phyloP scores from a whole-genome alignment of 1,139 yeast genomes.

The Protomyces lactucae-debilis region DNA sequence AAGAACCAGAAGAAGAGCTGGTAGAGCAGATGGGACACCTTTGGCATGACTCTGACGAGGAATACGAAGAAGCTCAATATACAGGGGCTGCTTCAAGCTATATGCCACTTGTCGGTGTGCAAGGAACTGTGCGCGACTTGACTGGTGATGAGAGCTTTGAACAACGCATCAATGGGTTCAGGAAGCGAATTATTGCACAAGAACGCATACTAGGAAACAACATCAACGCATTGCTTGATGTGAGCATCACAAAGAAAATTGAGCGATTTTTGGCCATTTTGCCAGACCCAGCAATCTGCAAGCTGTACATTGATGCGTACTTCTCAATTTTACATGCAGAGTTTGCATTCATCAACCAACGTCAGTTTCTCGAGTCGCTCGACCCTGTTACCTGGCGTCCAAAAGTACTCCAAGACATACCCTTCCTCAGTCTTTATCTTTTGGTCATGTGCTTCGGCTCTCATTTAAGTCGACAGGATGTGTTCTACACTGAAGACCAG shows the following conservation, averaged over 20 bases:
- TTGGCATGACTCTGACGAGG: not conserved
- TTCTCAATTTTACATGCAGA: not conserved
- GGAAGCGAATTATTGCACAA: not conserved
- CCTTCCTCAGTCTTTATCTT: not conserved
- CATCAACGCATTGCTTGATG: not conserved
- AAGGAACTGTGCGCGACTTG: not conserved
- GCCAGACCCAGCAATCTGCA: slow-evolving; percentile 1
- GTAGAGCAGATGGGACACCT: slow-evolving; percentile 15
- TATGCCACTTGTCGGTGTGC: slow-evolving; percentile 2
- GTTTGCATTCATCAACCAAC: slow-evolving; percentile 1
- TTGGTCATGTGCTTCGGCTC: slow-evolving; percentile 41
- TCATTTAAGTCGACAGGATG: not conserved
- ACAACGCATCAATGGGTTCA: not conserved
- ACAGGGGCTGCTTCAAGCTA: not conserved
- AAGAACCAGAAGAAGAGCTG: slow-evolving; percentile 1
- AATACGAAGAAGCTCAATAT: not conserved
- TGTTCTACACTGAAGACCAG: not conserved
- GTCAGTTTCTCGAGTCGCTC: not conserved
- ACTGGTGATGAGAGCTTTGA: slow-evolving; percentile 6
- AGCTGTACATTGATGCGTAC: slow-evolving; percentile 2
- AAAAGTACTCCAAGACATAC: not conserved
- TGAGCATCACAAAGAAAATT: not conserved
- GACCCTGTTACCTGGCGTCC: not conserved
- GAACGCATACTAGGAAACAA: not conserved
- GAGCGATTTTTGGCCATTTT: not conserved